These are phyloP conservation scores for Phytopythium helicoides DNA, from an alignment of 352 stramenopile species.

Conservation along the genomic window DNA sequence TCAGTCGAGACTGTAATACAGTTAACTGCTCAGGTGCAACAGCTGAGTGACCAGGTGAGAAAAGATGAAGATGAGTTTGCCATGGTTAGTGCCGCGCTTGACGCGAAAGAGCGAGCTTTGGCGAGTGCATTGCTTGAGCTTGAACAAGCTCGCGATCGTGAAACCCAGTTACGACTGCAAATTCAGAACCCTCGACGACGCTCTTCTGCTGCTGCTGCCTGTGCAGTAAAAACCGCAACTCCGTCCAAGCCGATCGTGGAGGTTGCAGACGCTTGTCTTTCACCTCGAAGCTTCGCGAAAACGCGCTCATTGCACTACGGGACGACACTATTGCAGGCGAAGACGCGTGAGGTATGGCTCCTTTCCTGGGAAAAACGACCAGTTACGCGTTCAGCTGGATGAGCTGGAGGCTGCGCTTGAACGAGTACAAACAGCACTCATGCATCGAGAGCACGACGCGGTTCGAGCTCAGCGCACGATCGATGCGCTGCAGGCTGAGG, in stretches of 20 bases:
- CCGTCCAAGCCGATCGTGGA: not conserved
- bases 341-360: conserved; percentile 70
- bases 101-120: conserved; percentile 47
- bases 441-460: conserved; percentile 61
- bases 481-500: conserved; percentile 50
- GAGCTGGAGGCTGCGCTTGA: conserved; percentile 62
- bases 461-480: conserved; percentile 48
- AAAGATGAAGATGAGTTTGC: conserved; percentile 72
- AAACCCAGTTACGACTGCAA: conserved; percentile 43
- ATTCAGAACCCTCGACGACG: conserved; percentile 25
- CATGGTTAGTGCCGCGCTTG: conserved; percentile 51
- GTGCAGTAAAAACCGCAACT: not conserved
- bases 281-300: conserved; percentile 67
- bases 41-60: conserved; percentile 43
- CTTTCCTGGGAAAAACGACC: conserved; percentile 64
- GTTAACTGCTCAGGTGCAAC: conserved; percentile 16
- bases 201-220: not conserved
- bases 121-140: conserved; percentile 37
- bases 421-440: conserved; percentile 50
- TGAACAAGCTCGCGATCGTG: conserved; percentile 13
- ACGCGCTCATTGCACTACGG: conserved; percentile 66
- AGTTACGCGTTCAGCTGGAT: conserved; percentile 61
- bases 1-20: conserved; percentile 7
- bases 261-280: conserved; percentile 54
- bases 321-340: conserved; percentile 72